A percentile compares a stretch with the other conserved stretches of the same genome.
Evolutionary conservation across 2,329 filamentous ascomycete genomes (phyloP).

Genomic region (Xylaria sp.): DNA sequence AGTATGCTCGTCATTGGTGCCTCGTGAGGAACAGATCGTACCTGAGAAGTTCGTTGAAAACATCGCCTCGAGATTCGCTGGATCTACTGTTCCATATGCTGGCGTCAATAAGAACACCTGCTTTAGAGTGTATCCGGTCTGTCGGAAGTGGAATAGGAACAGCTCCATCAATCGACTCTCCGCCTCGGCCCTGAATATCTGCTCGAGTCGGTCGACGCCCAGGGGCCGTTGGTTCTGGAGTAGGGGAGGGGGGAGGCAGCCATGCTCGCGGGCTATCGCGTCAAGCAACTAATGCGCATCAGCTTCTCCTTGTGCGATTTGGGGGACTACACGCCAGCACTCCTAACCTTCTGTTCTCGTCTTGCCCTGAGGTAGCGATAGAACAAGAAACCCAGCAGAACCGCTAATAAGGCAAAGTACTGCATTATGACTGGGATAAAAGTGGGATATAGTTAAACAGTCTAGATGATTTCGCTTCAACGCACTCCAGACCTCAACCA

Average conservation of each 20-base stretch:
- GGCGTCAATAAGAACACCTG: slow-evolving; percentile 24
- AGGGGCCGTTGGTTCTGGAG: slow-evolving; percentile 26
- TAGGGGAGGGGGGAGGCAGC: slow-evolving; percentile 24
- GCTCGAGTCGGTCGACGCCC: slow-evolving; percentile 27
- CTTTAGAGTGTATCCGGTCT: slow-evolving; percentile 29
- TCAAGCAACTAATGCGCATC: slow-evolving; percentile 11
- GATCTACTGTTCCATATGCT: slow-evolving; percentile 33
- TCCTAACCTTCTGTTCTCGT: slow-evolving; percentile 13
- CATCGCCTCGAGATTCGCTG: slow-evolving; percentile 33
- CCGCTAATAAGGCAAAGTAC: neutral
- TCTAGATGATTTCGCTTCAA: neutral
- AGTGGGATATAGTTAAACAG: neutral
- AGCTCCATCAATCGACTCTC: slow-evolving; percentile 27
- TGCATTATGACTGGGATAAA: neutral
- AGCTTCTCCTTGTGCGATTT: neutral
- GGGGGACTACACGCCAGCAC: neutral
- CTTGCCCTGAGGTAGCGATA: slow-evolving; percentile 11
- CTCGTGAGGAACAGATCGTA: neutral
- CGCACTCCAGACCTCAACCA: neutral
- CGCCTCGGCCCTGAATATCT: slow-evolving; percentile 27
- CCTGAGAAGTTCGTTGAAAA: slow-evolving; percentile 32
- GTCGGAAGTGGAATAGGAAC: slow-evolving; percentile 28
- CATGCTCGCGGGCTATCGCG: slow-evolving; percentile 21
- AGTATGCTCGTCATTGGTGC: neutral
- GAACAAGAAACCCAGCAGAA: slow-evolving; percentile 3